A percentile compares a stretch with the other conserved stretches of the same genome.
phyloP scores from a whole-genome alignment of 192 early-diverging fungal species.

The Obelidium mucronatum region DNA sequence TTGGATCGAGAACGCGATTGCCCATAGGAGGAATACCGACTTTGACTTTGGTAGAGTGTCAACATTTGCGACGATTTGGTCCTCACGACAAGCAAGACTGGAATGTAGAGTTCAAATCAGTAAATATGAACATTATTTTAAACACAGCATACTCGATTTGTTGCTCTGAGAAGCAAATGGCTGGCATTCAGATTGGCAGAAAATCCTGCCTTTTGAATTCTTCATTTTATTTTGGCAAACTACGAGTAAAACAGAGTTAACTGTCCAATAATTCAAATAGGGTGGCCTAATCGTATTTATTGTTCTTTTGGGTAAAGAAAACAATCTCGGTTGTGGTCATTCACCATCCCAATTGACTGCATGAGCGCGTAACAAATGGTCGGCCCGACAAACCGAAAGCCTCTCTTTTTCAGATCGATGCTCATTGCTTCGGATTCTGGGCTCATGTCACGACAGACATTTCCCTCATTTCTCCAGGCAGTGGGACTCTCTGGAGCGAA shows the following conservation, averaged over 20 bases:
- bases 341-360: constrained; percentile 38
- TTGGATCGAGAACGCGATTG: neutral
- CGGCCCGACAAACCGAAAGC: constrained; percentile 36
- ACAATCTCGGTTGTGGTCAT: constrained; percentile 27
- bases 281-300: too few relatives aligned
- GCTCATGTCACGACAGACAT: constrained; percentile 11
- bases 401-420: constrained; percentile 35
- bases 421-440: constrained; percentile 30
- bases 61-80: neutral
- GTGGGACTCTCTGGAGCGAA: constrained; percentile 15
- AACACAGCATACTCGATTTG: too few relatives aligned
- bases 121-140: too few relatives aligned
- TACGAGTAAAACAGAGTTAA: too few relatives aligned
- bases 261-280: too few relatives aligned
- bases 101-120: too few relatives aligned
- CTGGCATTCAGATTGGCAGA: too few relatives aligned
- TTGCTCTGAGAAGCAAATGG: too few relatives aligned
- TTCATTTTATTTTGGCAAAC: too few relatives aligned
- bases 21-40: neutral
- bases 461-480: neutral
- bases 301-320: neutral
- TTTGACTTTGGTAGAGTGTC: neutral
- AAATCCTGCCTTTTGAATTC: too few relatives aligned
- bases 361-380: constrained; percentile 35
- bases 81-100: too few relatives aligned